Evolutionary conservation across 208 protist species (phyloP).

Genomic region (Vickermania spadyakhi): DNA sequence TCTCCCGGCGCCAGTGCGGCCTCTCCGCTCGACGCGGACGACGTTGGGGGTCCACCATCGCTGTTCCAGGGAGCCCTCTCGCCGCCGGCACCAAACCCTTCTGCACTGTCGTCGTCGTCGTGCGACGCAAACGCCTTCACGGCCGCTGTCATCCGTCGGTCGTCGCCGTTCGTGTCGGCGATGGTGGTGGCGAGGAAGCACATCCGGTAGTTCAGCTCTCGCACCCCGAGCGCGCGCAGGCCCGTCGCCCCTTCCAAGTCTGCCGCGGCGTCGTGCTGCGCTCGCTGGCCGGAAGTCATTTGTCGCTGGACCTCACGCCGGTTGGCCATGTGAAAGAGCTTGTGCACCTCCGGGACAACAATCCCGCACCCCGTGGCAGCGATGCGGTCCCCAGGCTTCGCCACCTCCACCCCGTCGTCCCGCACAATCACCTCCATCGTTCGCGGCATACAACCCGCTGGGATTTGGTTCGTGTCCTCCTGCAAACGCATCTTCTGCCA

Average conservation of each 20-base stretch:
- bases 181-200: constrained; percentile 96
- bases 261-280: constrained; percentile 73
- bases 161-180: constrained; percentile 67
- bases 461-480: constrained; percentile 94
- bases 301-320: constrained; percentile 81
- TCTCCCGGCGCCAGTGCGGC: constrained; percentile 68
- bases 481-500: constrained; percentile 98
- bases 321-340: constrained; percentile 83
- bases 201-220: constrained; percentile 97
- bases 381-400: constrained; percentile 97
- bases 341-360: constrained; percentile 97
- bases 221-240: constrained; percentile 95
- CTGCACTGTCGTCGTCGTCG: constrained; percentile 9
- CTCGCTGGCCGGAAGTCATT: constrained; percentile 63
- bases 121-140: constrained; percentile 52
- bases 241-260: constrained; percentile 92
- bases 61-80: background rate
- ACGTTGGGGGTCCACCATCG: background rate
- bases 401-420: constrained; percentile 96
- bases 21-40: constrained; percentile 18
- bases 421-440: constrained; percentile 98
- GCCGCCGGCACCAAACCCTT: background rate
- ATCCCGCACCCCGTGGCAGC: constrained; percentile 95
- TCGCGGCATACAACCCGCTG: constrained; percentile 93
- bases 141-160: constrained; percentile 82